These are phyloP conservation scores for Neonectria neomacrospora DNA, from an alignment of 2,329 filamentous ascomycete species.

Conservation along the genomic window DNA sequence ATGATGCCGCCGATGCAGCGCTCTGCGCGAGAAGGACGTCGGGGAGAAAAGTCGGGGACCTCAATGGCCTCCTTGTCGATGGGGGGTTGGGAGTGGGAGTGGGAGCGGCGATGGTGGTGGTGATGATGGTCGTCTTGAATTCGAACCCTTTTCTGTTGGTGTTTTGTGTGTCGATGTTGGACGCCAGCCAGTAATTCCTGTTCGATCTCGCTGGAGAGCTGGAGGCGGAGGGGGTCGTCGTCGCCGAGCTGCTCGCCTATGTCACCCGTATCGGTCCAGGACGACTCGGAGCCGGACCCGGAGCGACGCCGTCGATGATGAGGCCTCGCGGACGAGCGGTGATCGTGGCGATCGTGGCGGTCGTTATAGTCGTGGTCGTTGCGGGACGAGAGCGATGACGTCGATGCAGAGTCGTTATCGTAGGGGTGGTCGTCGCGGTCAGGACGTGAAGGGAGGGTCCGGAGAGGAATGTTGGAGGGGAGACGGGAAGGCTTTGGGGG, in stretches of 20 bases:
- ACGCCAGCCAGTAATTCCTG: slow-evolving; percentile 67
- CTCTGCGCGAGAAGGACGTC: slow-evolving; percentile 72
- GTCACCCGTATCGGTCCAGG: slow-evolving; percentile 95
- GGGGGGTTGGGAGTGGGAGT: slow-evolving; percentile 56
- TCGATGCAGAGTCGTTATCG: slow-evolving; percentile 55
- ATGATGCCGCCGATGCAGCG: slow-evolving; percentile 85
- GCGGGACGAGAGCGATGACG: slow-evolving; percentile 49
- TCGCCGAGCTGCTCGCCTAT: slow-evolving; percentile 90
- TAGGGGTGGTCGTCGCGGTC: slow-evolving; percentile 50
- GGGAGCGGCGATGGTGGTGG: slow-evolving; percentile 48
- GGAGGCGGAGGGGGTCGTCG: slow-evolving; percentile 81
- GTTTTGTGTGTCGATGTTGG: slow-evolving; percentile 56
- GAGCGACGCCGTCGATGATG: slow-evolving; percentile 45
- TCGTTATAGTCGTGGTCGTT: slow-evolving; percentile 54
- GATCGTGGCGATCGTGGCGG: slow-evolving; percentile 57
- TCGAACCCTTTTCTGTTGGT: slow-evolving; percentile 71
- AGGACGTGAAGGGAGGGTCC: slow-evolving; percentile 68
- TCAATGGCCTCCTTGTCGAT: slow-evolving; percentile 81
- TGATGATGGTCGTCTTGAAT: slow-evolving; percentile 65
- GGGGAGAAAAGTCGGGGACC: slow-evolving; percentile 75
- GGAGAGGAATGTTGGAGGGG: slow-evolving; percentile 87
- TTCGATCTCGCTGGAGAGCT: slow-evolving; percentile 73
- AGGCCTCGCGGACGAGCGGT: slow-evolving; percentile 58
- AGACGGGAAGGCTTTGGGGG: slow-evolving; percentile 74
- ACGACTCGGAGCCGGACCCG: slow-evolving; percentile 72